Evolutionary conservation across 345 rosid species (phyloP).

Genomic region (Lepidium aucheri): DNA sequence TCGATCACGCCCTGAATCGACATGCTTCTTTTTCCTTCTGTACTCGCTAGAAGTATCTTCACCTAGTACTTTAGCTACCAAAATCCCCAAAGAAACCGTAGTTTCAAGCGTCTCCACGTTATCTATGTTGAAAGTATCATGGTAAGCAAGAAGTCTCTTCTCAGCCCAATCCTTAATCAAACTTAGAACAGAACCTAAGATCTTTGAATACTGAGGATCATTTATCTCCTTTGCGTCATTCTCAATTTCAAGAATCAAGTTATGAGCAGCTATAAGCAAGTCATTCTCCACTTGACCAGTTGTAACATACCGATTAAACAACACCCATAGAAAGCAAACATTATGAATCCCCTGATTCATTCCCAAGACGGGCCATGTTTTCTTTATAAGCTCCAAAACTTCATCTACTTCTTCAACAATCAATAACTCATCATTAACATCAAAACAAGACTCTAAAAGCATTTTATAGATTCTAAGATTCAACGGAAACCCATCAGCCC

Average conservation of each 20-base stretch:
- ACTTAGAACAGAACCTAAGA: slow-evolving; percentile 52
- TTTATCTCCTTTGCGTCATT: slow-evolving; percentile 49
- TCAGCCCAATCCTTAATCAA: slow-evolving; percentile 74
- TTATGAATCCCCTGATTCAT: slow-evolving; percentile 69
- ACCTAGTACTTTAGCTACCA: slow-evolving; percentile 55
- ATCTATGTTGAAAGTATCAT: slow-evolving; percentile 59
- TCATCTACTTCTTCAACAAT: slow-evolving; percentile 85
- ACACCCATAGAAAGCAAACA: slow-evolving; percentile 80
- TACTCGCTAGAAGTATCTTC: slow-evolving; percentile 64
- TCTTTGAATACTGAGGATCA: slow-evolving; percentile 46
- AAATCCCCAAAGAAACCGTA: slow-evolving; percentile 55
- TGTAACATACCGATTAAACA: slow-evolving; percentile 66
- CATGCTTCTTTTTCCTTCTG: slow-evolving; percentile 48
- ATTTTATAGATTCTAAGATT: slow-evolving; percentile 65
- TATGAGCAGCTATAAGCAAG: slow-evolving; percentile 69
- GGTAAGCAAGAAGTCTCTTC: slow-evolving; percentile 74
- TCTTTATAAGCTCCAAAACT: slow-evolving; percentile 79
- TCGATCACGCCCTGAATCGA: slow-evolving; percentile 44
- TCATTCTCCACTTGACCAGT: slow-evolving; percentile 75
- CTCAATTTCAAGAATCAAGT: slow-evolving; percentile 65
- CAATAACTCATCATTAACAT: slow-evolving; percentile 58
- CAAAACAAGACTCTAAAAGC: slow-evolving; percentile 83
- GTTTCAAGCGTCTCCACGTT: slow-evolving; percentile 67
- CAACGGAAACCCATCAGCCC: slow-evolving; percentile 91
- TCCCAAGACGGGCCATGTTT: slow-evolving; percentile 85